These are phyloP conservation scores for Seiridium cupressi DNA, from an alignment of 2,329 filamentous ascomycete species.

Conservation along the genomic window DNA sequence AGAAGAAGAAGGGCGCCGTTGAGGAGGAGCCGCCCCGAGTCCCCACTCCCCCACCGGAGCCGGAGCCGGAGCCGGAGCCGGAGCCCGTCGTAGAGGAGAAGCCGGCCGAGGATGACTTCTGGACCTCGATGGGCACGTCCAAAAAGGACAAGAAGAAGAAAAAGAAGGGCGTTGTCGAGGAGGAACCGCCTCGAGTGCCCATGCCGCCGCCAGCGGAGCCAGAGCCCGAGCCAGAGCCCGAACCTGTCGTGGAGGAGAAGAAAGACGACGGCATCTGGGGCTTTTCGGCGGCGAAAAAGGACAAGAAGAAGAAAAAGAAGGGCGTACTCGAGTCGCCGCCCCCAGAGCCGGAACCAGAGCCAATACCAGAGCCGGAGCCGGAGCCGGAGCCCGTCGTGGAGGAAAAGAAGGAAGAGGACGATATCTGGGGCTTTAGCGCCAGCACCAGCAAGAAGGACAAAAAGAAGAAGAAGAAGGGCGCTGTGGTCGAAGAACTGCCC, in stretches of 20 bases:
- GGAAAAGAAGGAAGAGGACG: conserved; percentile 6
- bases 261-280: conserved; percentile 33
- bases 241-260: conserved; percentile 23
- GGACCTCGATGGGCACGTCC: conserved; percentile 4
- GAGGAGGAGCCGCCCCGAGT: conserved; percentile 1
- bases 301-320: conserved; percentile 37
- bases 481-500: conserved; percentile 16
- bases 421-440: neutral
- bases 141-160: conserved; percentile 13
- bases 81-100: conserved; percentile 21
- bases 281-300: conserved; percentile 28
- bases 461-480: conserved; percentile 27
- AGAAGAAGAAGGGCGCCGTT: conserved; percentile 6
- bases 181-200: conserved; percentile 5
- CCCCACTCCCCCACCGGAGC: conserved; percentile 5
- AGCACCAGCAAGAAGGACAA: conserved; percentile 20
- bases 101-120: conserved; percentile 7
- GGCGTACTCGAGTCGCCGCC: conserved; percentile 19
- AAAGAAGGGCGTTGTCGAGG: conserved; percentile 4
- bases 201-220: neutral
- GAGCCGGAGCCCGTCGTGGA: conserved; percentile 6
- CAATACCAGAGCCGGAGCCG: conserved; percentile 24
- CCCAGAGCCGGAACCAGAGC: conserved; percentile 10
- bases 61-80: conserved; percentile 27
- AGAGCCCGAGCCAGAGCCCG: conserved; percentile 17